A percentile compares a stretch with the other conserved stretches of the same genome.
Evolutionary conservation across 1,284 basidiomycete genomes (phyloP).

Genomic region (Cryptococcus sp.): DNA sequence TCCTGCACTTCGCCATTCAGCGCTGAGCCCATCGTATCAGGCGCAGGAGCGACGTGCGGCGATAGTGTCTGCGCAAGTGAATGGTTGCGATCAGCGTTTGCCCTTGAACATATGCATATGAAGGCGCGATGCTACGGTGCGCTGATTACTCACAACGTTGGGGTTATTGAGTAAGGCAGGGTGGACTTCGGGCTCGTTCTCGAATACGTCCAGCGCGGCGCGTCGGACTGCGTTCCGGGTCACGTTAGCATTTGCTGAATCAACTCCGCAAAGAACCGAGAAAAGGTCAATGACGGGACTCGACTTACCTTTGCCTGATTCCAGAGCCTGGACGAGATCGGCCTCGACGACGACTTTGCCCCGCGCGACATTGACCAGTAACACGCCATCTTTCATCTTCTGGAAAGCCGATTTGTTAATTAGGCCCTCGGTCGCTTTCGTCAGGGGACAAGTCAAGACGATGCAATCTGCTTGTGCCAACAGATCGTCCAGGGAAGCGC

Average conservation of each 20-base stretch:
- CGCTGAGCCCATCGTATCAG: constrained; percentile 17
- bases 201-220: constrained; percentile 38
- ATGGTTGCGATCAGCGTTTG: neutral
- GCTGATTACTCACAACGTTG: constrained; percentile 28
- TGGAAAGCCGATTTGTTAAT: constrained; percentile 17
- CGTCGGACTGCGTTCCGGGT: constrained; percentile 21
- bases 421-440: constrained; percentile 19
- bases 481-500: constrained; percentile 20
- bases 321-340: constrained; percentile 30
- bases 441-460: constrained; percentile 31
- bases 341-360: constrained; percentile 27
- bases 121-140: too few relatives aligned
- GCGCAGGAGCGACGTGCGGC: constrained; percentile 23
- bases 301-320: constrained; percentile 31
- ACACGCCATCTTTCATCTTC: constrained; percentile 30
- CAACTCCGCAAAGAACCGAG: neutral
- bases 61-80: constrained; percentile 16
- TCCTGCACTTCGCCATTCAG: constrained; percentile 26
- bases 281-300: neutral
- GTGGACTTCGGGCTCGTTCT: constrained; percentile 34
- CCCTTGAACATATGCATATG: neutral
- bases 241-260: neutral
- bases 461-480: constrained; percentile 28
- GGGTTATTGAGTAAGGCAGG: constrained; percentile 24
- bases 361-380: constrained; percentile 33